Evolutionary conservation across 208 protist species (phyloP).

Genomic region (Trypanosoma grayi): DNA sequence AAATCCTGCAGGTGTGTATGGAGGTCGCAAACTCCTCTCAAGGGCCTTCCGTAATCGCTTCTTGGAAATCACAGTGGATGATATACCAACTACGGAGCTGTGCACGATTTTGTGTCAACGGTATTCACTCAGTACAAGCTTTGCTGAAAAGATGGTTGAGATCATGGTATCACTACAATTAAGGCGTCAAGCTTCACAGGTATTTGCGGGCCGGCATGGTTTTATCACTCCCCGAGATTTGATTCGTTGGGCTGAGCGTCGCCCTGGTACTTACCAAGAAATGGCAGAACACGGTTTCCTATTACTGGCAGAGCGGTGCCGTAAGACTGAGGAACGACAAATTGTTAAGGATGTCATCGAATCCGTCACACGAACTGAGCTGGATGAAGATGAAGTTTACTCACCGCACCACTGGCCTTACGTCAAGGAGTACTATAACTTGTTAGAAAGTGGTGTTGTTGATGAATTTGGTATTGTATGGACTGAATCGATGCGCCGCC

Average conservation of each 20-base stretch:
- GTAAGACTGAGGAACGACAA: constrained; percentile 92
- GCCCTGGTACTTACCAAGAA: constrained; percentile 87
- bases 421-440: constrained; percentile 62
- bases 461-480: constrained; percentile 94
- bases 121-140: constrained; percentile 93
- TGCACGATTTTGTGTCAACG: constrained; percentile 95
- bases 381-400: constrained; percentile 69
- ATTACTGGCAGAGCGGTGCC: constrained; percentile 97
- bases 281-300: constrained; percentile 98
- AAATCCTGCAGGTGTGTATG: constrained; percentile 98
- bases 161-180: constrained; percentile 97
- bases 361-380: constrained; percentile 67
- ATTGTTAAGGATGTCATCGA: constrained; percentile 94
- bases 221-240: constrained; percentile 99
- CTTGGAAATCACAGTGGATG: constrained; percentile 99
- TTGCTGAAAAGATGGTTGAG: constrained; percentile 93
- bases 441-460: constrained; percentile 63
- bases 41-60: constrained; percentile 99
- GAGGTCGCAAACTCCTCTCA: constrained; percentile 98
- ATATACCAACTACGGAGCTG: constrained; percentile 98
- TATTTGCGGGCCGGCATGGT: constrained; percentile 98
- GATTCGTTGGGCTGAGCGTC: constrained; percentile 99
- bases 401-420: constrained; percentile 81
- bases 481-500: constrained; percentile 95
- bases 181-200: constrained; percentile 88